These are phyloP conservation scores for Polytrichum formosum DNA, from an alignment of 225 moss, liverwort and hornwort species.

Conservation along the genomic window DNA sequence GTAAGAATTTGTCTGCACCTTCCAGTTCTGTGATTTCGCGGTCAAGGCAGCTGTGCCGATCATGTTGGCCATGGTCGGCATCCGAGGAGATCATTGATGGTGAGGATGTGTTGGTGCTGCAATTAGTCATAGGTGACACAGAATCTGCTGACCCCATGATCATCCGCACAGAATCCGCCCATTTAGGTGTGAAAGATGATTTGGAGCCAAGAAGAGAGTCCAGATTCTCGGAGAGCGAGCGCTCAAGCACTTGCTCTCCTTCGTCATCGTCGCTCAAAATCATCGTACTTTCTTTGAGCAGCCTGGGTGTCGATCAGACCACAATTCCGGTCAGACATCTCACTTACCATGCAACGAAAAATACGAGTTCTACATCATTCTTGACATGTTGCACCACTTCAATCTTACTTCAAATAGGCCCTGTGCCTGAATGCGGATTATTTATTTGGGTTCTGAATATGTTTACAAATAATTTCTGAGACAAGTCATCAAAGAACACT, in stretches of 20 bases:
- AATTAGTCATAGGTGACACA: conserved; percentile 20
- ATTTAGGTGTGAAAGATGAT: conserved; percentile 44
- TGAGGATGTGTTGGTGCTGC: conserved; percentile 28
- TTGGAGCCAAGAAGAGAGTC: conserved; percentile 54
- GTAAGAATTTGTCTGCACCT: conserved; percentile 13
- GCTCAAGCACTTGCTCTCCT: conserved; percentile 26
- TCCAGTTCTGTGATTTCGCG: conserved; percentile 36
- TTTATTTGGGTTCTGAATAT: no score
- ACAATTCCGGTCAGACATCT: no score
- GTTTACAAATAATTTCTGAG: no score
- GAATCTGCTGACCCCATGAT: conserved; percentile 44
- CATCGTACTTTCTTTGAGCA: conserved; percentile 12
- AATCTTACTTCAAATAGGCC: no score
- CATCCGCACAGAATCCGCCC: conserved; percentile 49
- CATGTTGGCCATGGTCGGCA: conserved; percentile 15
- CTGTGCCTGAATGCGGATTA: no score
- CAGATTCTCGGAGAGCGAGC: conserved; percentile 36
- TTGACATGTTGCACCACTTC: no score
- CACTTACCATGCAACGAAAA: no score
- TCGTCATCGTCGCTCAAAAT: conserved; percentile 33
- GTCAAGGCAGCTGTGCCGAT: conserved; percentile 20
- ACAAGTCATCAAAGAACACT: no score
- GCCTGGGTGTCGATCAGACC: no score
- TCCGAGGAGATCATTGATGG: conserved; percentile 29
- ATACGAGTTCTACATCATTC: no score